Percentiles rank a stretch among this genome's conserved stretches.
Evolutionary conservation across 257 asterid species (phyloP).

Genomic region (Solanum rostratum): DNA sequence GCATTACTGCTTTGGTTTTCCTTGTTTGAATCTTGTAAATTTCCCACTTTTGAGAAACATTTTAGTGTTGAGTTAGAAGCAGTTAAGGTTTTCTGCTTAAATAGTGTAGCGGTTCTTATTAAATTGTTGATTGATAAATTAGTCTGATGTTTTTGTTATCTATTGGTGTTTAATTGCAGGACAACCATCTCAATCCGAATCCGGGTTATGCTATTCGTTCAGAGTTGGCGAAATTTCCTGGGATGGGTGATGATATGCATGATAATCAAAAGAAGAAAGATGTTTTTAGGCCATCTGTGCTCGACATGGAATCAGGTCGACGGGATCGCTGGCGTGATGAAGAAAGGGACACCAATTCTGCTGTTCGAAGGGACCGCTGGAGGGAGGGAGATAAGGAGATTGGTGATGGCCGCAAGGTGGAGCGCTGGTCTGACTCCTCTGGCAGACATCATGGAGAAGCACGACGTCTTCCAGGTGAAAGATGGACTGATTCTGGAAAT

Average conservation of each 20-base stretch:
- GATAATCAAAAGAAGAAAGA: conserved; percentile 69
- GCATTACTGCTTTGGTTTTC: background rate
- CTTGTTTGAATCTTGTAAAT: background rate
- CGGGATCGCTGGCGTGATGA: conserved; percentile 96
- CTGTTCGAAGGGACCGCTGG: conserved; percentile 78
- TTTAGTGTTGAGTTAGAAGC: background rate
- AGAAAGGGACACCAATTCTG: conserved; percentile 79
- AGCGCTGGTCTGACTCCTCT: conserved; percentile 66
- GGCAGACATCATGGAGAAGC: conserved; percentile 62
- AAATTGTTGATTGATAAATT: background rate
- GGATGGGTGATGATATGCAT: conserved; percentile 30
- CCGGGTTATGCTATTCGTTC: conserved; percentile 31
- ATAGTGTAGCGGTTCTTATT: background rate
- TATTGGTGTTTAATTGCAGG: conserved; percentile 26
- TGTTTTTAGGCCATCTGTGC: conserved; percentile 90
- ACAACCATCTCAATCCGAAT: conserved; percentile 31
- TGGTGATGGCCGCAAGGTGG: conserved; percentile 48
- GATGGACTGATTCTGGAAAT: conserved; percentile 67
- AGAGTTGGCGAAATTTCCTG: conserved; percentile 42
- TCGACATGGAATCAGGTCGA: conserved; percentile 63
- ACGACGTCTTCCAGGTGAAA: conserved; percentile 64
- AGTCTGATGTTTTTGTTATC: background rate
- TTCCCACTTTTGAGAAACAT: background rate
- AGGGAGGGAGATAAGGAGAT: conserved; percentile 83
- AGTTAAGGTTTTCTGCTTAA: background rate